Evolutionary conservation across 345 rosid genomes (phyloP), one percentile per base, ranked within the genome.

Genomic region (Kandelia obovata): DNA sequence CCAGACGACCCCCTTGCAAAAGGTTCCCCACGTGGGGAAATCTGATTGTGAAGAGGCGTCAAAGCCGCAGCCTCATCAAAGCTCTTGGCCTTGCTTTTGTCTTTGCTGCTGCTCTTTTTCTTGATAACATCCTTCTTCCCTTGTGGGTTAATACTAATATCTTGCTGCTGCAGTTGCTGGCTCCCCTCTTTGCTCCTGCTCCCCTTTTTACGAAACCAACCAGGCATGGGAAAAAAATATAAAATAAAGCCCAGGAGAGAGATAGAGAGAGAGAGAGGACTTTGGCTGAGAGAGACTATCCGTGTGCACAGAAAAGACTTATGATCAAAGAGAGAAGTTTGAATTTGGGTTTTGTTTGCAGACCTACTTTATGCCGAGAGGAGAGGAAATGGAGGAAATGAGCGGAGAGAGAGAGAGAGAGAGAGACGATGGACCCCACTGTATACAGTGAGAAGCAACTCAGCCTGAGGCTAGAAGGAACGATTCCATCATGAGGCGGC

Each of bases 161-260:
- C 47, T 2, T 39, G 16, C 16, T 10, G 47, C 47, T 39, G 13
- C 47, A 0, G 39, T 10, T 28, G 30, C 30, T 28, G 74, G 64
- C 39, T 66, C 20, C 76, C 87, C 71, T 86, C 92, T 64, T 85
- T 85, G 80, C 58, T 79, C 80, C 88, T 95, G 26, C 80, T 68
- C 0, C 86, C 82, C 67, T 82, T 95, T 71, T 62, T 89, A 15
- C 77, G 63, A 93, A 96, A 92, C 97, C 96, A 92, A 80, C 81
- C 84, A 67, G 91, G 96, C 96, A 90, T 89, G 30, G 59, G 25
- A 23, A 10, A 26, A 28, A 10, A 62, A 30, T 13, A 55, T 15
- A 16, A 27, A 51, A 65, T 23, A 43, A 53, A 37, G 49, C 52
- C 31, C 62, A 28, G 55, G 6, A 8, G 31, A 56, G 31, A 23